Evolutionary conservation across 148 eudicot genomes (phyloP).

Genomic region (Spergularia bocconei): DNA sequence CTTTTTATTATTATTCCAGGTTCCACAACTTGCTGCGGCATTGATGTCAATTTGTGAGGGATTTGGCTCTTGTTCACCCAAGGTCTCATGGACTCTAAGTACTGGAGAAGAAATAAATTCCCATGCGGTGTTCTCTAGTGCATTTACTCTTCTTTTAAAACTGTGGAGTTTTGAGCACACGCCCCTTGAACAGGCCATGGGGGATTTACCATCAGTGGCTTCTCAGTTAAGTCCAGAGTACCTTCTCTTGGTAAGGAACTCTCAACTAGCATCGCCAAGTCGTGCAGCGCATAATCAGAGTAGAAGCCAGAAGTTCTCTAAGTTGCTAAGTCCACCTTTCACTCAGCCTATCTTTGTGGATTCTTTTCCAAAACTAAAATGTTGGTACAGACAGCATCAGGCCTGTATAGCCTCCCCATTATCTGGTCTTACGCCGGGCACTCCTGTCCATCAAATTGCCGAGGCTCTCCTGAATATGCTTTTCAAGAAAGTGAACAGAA

Average conservation of each 20-base stretch:
- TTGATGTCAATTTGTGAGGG: constrained; percentile 95
- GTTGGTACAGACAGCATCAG: constrained; percentile 85
- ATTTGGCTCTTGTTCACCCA: constrained; percentile 84
- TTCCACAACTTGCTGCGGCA: constrained; percentile 95
- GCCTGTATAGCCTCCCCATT: constrained; percentile 88
- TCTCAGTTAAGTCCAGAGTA: constrained; percentile 79
- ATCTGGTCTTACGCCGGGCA: constrained; percentile 75
- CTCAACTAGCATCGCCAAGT: constrained; percentile 54
- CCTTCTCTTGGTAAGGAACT: constrained; percentile 73
- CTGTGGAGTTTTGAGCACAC: constrained; percentile 93
- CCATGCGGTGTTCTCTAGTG: constrained; percentile 85
- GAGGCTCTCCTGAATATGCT: constrained; percentile 78
- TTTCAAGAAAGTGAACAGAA: constrained; percentile 70
- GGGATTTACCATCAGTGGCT: constrained; percentile 70
- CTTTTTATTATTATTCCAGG: constrained; percentile 42
- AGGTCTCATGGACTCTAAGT: constrained; percentile 53
- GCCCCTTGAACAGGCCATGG: constrained; percentile 60
- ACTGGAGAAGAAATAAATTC: constrained; percentile 75
- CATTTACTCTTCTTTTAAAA: constrained; percentile 78
- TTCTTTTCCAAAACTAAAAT: constrained; percentile 82
- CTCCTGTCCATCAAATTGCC: constrained; percentile 78
- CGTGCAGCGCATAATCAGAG: constrained; percentile 36
- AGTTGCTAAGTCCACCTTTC: constrained; percentile 46
- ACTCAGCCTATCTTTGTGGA: constrained; percentile 76
- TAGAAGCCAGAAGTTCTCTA: constrained; percentile 43